Conservation (phyloP, 208 protist species). For the Entamoeba invadens region DNA sequence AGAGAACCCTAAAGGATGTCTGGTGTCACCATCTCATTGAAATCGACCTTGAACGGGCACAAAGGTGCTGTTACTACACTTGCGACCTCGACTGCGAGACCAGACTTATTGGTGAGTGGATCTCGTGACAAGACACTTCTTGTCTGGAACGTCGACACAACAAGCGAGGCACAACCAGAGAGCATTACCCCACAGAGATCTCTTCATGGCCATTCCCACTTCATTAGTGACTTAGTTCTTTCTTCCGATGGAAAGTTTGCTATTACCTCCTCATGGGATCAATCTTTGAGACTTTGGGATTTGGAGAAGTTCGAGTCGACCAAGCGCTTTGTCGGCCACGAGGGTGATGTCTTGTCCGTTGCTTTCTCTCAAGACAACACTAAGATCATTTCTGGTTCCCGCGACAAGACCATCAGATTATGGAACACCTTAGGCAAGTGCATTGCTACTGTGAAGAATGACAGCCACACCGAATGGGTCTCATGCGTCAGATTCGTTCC, state of each 20-base stretch:
- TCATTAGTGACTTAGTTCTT: slow-evolving; percentile 82
- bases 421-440: slow-evolving; percentile 97
- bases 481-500: slow-evolving; percentile 85
- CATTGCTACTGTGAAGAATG: slow-evolving; percentile 70
- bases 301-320: slow-evolving; percentile 69
- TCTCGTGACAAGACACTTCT: slow-evolving; percentile 22
- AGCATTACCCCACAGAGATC: neutral
- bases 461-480: slow-evolving; percentile 87
- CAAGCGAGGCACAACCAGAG: neutral
- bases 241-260: slow-evolving; percentile 88
- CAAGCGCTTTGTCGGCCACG: slow-evolving; percentile 83
- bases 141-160: slow-evolving; percentile 1
- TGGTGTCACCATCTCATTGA: too few species aligned
- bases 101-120: slow-evolving; percentile 4
- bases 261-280: slow-evolving; percentile 91
- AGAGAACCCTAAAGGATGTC: too few species aligned
- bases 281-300: slow-evolving; percentile 92
- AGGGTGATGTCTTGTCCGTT: slow-evolving; percentile 71
- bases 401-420: slow-evolving; percentile 84
- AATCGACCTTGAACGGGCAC: slow-evolving; percentile 3
- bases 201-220: slow-evolving; percentile 68
- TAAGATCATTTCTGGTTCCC: slow-evolving; percentile 90
- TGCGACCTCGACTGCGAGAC: neutral
- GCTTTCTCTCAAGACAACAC: slow-evolving; percentile 70
- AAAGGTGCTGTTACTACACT: slow-evolving; percentile 24